Evolutionary conservation across 495 filamentous ascomycete species (phyloP), one percentile per base, ranked within the genome.

Genomic region (Aspergillus carlsbadensis): DNA sequence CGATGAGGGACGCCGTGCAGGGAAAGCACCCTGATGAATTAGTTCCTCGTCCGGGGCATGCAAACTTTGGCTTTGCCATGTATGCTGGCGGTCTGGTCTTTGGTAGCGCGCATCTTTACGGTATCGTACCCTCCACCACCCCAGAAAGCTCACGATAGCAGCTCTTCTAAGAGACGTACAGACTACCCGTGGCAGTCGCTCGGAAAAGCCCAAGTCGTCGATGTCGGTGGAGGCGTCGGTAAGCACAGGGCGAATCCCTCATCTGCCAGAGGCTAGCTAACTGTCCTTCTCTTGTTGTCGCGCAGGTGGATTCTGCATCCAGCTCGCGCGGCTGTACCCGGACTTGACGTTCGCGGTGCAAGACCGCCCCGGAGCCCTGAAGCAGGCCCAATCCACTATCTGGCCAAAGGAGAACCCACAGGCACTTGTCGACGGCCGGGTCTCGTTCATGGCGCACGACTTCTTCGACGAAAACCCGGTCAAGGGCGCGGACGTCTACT

Each of bases 401-500:
- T 61, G 49, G 49, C 56, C 56, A 2, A 6, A 15, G 2, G 56
- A 53, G 22, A 29, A 22, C 10, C 58, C 46, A 6, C 22, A 37
- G 7, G 40, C 47, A 1, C 29, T 61, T 2, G n/a, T 21, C 1
- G 33, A 42, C 13, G 65, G 63, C 13, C 60, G 69, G 2, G 63
- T 76, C n/a, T 51, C 56, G 37, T 73, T 77, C 57, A 55, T 70
- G 50, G 54, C 50, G 17, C 74, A 79, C 34, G 70, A 77, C 39
- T 77, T 78, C 48, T 79, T 77, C 63, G 18, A 60, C 5, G 10
- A 40, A 20, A 75, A 79, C 40, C 72, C 76, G 2, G 57, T 71
- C 49, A 59, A 63, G 22, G 57, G 62, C n/a, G 76, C 75, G 0
- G 73, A 72, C 20, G 61, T 78, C 5, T 79, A 79, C 50, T 73